Conservation (phyloP, 1,284 basidiomycete species). For the Mrakiaceae sp. region DNA sequence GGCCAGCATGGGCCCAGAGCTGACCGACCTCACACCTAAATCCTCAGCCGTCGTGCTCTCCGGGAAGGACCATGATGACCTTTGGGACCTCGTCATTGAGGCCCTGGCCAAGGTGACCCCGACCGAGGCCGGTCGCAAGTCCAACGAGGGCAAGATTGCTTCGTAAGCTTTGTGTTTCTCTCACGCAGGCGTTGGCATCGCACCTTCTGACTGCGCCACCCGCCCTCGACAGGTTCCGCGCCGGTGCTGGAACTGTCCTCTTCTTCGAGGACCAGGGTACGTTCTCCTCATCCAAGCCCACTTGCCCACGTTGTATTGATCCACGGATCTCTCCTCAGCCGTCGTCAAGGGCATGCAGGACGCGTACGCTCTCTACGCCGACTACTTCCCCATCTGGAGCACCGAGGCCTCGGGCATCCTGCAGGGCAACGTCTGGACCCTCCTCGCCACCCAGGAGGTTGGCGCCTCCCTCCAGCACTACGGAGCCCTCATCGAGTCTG, state of each 20-base stretch:
- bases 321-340: neutral
- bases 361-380: conserved; percentile 33
- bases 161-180: no score
- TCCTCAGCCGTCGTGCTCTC: conserved; percentile 35
- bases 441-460: conserved; percentile 37
- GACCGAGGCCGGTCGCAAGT: neutral
- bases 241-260: conserved; percentile 38
- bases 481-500: conserved; percentile 23
- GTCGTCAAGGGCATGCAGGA: conserved; percentile 28
- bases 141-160: conserved; percentile 22
- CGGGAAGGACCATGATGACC: conserved; percentile 34
- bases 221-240: conserved; percentile 27
- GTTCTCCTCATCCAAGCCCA: neutral
- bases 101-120: neutral
- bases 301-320: neutral
- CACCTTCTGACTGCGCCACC: no score
- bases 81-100: conserved; percentile 35
- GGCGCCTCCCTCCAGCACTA: conserved; percentile 33
- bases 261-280: conserved; percentile 38
- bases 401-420: conserved; percentile 18
- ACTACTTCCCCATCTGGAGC: conserved; percentile 31
- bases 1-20: no score
- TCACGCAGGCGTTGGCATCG: no score
- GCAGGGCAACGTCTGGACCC: conserved; percentile 39
- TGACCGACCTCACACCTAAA: no score